These are phyloP conservation scores for Vitis amurensis DNA, from an alignment of 164 flowering plant genomes.

Conservation along the genomic window DNA sequence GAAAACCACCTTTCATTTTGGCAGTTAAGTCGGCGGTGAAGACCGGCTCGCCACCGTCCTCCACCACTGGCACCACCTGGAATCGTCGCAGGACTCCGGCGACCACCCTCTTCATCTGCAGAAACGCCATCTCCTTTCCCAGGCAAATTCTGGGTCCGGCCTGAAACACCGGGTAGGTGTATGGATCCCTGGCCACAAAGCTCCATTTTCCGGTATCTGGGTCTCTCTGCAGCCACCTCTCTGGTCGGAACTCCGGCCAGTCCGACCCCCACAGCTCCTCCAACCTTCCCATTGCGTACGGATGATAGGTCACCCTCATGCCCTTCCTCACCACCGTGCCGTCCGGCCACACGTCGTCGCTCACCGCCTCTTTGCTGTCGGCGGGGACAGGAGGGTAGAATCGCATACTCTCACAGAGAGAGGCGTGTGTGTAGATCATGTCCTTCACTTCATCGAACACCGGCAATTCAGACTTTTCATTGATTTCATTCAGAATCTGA, in stretches of 20 bases:
- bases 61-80: too few species aligned
- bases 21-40: constrained; percentile 12
- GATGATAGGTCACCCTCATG: constrained; percentile 37
- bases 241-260: constrained; percentile 46
- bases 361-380: constrained; percentile 37
- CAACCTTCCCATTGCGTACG: constrained; percentile 64
- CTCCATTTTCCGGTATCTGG: constrained; percentile 18
- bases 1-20: constrained; percentile 40
- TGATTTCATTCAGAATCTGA: constrained; percentile 32
- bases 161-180: constrained; percentile 35
- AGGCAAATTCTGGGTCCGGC: constrained; percentile 28
- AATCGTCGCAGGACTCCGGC: too few species aligned
- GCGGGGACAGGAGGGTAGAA: constrained; percentile 53
- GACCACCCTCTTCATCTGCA: too few species aligned
- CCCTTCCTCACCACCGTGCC: constrained; percentile 56
- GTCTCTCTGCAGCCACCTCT: constrained; percentile 48
- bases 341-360: constrained; percentile 57
- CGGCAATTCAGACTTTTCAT: constrained; percentile 5
- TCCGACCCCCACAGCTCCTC: constrained; percentile 50
- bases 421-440: constrained; percentile 49
- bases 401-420: constrained; percentile 56
- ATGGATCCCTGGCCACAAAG: constrained; percentile 34
- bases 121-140: constrained; percentile 39
- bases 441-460: constrained; percentile 43
- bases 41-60: too few species aligned